Evolutionary conservation across 1,139 yeast species (phyloP), one percentile per base, ranked within the genome.

Genomic region (Groenewaldozyma sp.): DNA sequence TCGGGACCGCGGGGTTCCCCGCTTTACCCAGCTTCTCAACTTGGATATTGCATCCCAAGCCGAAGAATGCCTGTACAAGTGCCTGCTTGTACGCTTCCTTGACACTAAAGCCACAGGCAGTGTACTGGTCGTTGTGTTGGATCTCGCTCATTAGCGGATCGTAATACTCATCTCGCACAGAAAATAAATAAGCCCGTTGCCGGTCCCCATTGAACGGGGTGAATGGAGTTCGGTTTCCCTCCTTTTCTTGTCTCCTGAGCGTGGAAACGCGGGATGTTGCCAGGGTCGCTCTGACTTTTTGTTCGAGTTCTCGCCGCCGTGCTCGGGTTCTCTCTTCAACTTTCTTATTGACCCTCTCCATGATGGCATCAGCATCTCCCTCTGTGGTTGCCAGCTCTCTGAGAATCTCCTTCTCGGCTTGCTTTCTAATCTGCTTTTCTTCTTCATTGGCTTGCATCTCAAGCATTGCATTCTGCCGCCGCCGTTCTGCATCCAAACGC

Each of bases 151-250:
- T 63, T 45, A 78, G 71, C 28, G 84, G 82, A 53, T 82, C 87
- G 42, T 67, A 71, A 52, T 77, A 78, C 19, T 67, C 67, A 13
- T 68, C 69, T 38, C 68, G 67, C 47, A 71, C 62, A 19, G 61
- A 54, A 51, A 66, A 73, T 19, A 65, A 59, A 38, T 68, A 68
- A n/a, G 67, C 60, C 16, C 66, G 49, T 44, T 82, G 80, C 39
- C 94, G 71, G 62, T 91, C 97, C 37, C 97, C 97, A 54, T 78
- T 77, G 62, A 91, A 88, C 10, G 98, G 97, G 2, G 97, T 87
- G 59, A 88, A 91, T 21, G 97, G 97, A 65, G 72, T 41, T 70
- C 74, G 45, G 71, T 65, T 43, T 60, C 67, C 42, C n/a, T n/a
- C n/a, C n/a, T n/a, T n/a, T 26, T 39, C 40, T 10, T 38, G 38